Evolutionary conservation across 345 rosid species (phyloP), one percentile per base, ranked within the genome.

Genomic region (Conringia planisiliqua): DNA sequence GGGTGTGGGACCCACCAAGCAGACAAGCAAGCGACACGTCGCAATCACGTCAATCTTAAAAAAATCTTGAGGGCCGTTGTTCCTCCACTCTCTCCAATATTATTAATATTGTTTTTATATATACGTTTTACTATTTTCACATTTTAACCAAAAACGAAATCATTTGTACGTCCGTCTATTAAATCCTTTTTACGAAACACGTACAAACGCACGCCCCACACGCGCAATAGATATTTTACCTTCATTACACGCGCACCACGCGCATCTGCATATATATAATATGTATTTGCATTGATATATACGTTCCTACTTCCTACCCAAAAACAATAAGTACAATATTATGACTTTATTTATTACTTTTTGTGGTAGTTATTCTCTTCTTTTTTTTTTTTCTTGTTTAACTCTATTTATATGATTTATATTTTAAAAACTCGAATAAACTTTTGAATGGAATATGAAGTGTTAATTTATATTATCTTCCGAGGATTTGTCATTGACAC

Each of bases 21-120:
- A 70, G 80, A 76, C 80, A 76, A 55, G 71, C 20, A 76, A 56
- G 75, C 61, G 75, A 76, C 75, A 70, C 80, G 80, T 76, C 80
- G 52, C 75, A 44, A 76, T 76, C 80, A 76, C 71, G 32, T 63
- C 80, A 55, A 70, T 76, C 50, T 55, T 43, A 43, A 62, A 35
- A 50, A 75, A 57, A 44, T 29, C 40, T 68, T 68, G 54, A 30
- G 59, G 56, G 70, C 75, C 75, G 75, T 76, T 76, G 70, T 76
- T 62, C 14, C 75, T 70, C 75, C 75, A 70, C 71, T 70, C 66
- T 65, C 18, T 47, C 16, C 58, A 35, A 63, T n/a, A n/a, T n/a
- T n/a, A 55, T 43, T 51, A 22, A 33, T 62, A 40, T 0, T 22
- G 1, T 16, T 27, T 8, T 3, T 52, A 17, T 20, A 9, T 30